Evolutionary conservation across 1,284 basidiomycete genomes (phyloP).

Genomic region (Stygiomarasmius scandens): DNA sequence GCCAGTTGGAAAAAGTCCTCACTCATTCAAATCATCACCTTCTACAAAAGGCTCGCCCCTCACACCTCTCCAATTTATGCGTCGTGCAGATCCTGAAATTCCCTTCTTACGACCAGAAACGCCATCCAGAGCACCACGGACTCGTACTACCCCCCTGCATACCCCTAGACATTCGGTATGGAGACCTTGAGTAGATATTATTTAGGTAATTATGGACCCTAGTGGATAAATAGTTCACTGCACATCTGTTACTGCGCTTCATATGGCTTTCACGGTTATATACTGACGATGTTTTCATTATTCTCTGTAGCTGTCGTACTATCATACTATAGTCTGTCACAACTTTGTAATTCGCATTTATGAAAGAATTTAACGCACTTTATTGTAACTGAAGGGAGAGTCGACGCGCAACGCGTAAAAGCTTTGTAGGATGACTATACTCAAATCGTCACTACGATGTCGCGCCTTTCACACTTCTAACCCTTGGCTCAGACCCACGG

Average conservation of each 20-base stretch:
- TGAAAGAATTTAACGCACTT: no score
- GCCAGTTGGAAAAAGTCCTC: constrained; percentile 49
- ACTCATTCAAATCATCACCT: constrained; percentile 47
- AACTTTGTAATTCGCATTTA: neutral
- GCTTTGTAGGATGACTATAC: neutral
- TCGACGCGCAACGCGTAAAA: neutral
- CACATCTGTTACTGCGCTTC: no score
- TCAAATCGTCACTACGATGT: neutral
- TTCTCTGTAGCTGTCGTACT: neutral
- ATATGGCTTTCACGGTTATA: no score
- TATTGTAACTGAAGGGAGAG: neutral
- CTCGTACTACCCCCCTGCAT: constrained; percentile 31
- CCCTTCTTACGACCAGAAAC: constrained; percentile 31
- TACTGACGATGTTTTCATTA: neutral
- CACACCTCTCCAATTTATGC: constrained; percentile 52
- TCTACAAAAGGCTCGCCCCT: constrained; percentile 47
- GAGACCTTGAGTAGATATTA: constrained; percentile 37
- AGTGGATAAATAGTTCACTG: no score
- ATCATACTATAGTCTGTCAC: neutral
- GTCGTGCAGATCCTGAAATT: constrained; percentile 46
- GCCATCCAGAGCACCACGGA: constrained; percentile 23
- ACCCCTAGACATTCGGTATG: constrained; percentile 41
- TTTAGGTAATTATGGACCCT: neutral
- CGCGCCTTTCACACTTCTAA: neutral
- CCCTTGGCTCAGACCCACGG: neutral